Base-by-base conservation (phyloP, 192 early-diverging fungal species). In the Gaertneriomyces semiglobifer region DNA sequence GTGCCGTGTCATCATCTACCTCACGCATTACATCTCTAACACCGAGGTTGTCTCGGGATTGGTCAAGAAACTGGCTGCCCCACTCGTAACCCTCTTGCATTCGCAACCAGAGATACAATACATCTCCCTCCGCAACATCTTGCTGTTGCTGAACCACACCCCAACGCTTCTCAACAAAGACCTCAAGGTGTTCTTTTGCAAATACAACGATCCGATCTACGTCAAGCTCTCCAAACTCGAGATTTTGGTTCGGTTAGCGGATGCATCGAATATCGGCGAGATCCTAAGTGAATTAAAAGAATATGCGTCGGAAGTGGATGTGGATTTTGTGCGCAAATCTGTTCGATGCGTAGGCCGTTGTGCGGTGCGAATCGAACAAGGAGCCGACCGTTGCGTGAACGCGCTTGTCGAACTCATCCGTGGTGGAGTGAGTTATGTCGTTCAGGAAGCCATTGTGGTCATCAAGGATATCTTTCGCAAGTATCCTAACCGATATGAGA, bases 161-260 rank as follows among this genome's bases (percentile, higher is more conserved):
- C 94, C 94, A 3, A 90, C 92, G 8, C 82, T 97, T 19, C 80
- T 99, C 54, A 88, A 88, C 56, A 90, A 90, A 62, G 94, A 99
- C 74, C 87, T 97, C 72, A 93, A 94, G 62, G 92, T 93, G n/a
- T 99, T 99, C 76, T 99, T 97, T 72, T 97, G 95, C 87, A 98
- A 99, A 74, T 98, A 97, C 80, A 93, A 96, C 74, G 97, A 99
- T 74, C 94, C 97, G 8, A 94, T 96, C 69, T 98, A 97, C 76
- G 94, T 99, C 59, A 99, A 99, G 70, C 79, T 98, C 70, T 90
- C 93, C 43, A 99, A 99, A 76, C 87, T 99, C 9, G 95, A 97
- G 66, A 92, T 96, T 56, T 92, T 99, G 69, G 87, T 94, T 70
- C 84, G 91, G 65, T 79, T 99, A 44, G 88, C 90, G 4, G 89